Evolutionary conservation across 768 basidiomycete species (phyloP).

Genomic region (Termitomyces sp.): DNA sequence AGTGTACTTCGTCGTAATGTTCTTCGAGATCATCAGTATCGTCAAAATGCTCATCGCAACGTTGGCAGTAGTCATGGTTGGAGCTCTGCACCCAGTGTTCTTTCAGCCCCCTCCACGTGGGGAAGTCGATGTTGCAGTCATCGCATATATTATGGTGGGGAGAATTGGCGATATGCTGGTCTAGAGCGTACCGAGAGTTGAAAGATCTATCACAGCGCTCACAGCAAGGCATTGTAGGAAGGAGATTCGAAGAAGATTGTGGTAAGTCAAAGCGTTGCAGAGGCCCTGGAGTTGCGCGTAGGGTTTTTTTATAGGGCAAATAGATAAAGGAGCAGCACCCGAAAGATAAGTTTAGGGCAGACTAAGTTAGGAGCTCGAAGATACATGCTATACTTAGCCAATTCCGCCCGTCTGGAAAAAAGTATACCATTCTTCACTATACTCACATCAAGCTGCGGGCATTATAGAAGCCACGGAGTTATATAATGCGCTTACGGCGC

Average conservation of each 20-base stretch:
- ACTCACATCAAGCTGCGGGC: neutral
- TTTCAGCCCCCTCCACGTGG: conserved; percentile 26
- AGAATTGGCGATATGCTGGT: conserved; percentile 31
- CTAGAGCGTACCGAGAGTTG: conserved; percentile 16
- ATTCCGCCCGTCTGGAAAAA: neutral
- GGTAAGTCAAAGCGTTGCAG: no score
- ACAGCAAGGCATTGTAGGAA: conserved; percentile 26
- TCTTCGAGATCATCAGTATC: conserved; percentile 23
- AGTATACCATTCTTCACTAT: neutral
- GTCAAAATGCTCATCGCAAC: conserved; percentile 40
- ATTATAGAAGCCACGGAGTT: neutral
- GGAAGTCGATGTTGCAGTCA: conserved; percentile 42
- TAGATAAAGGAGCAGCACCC: neutral
- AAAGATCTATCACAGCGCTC: conserved; percentile 35
- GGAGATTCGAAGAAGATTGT: no score
- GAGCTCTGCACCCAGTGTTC: conserved; percentile 50
- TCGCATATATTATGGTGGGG: conserved; percentile 37
- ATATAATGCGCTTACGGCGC: neutral
- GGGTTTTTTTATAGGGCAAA: neutral
- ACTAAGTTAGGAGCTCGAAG: neutral
- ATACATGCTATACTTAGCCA: neutral
- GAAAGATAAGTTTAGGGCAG: neutral
- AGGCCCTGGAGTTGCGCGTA: neutral
- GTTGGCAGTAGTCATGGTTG: conserved; percentile 45
- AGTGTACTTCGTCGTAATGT: conserved; percentile 37